Percentiles rank a stretch among this genome's conserved stretches.
Evolutionary conservation across 805 yeast species (phyloP).

Genomic region (Wickerhamomyces rabaulensis): DNA sequence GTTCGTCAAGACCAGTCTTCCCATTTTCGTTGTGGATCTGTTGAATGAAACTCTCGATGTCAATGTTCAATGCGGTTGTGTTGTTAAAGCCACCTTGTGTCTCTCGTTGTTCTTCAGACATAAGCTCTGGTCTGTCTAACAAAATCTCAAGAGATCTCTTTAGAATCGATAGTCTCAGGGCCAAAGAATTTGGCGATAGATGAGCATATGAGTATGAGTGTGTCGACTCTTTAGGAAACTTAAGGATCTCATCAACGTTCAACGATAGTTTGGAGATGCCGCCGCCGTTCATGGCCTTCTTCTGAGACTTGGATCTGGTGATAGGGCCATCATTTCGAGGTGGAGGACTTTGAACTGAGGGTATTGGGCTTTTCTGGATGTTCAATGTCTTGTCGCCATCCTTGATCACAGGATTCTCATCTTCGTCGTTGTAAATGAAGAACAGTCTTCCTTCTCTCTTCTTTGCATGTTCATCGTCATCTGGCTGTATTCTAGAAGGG

Average conservation of each 20-base stretch:
- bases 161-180: conserved; percentile 67
- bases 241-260: conserved; percentile 40
- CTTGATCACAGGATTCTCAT: conserved; percentile 4
- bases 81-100: conserved; percentile 1
- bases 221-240: conserved; percentile 73
- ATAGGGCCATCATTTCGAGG: conserved; percentile 1
- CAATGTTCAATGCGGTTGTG: conserved; percentile 15
- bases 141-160: conserved; percentile 73
- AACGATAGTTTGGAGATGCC: conserved; percentile 26
- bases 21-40: conserved; percentile 16
- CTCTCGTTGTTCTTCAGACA: conserved; percentile 5
- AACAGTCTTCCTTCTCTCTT: not conserved
- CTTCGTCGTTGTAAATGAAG: conserved; percentile 18
- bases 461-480: not conserved
- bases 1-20: not conserved
- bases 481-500: not conserved
- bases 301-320: conserved; percentile 9
- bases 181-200: conserved; percentile 73
- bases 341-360: not conserved
- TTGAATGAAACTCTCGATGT: conserved; percentile 22
- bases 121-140: conserved; percentile 29
- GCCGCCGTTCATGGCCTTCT: conserved; percentile 11
- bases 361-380: not conserved
- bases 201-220: conserved; percentile 85
- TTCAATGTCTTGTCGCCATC: not conserved